These are phyloP conservation scores for Fusarium verrucosum DNA, from an alignment of 2,329 filamentous ascomycete genomes.

Conservation along the genomic window DNA sequence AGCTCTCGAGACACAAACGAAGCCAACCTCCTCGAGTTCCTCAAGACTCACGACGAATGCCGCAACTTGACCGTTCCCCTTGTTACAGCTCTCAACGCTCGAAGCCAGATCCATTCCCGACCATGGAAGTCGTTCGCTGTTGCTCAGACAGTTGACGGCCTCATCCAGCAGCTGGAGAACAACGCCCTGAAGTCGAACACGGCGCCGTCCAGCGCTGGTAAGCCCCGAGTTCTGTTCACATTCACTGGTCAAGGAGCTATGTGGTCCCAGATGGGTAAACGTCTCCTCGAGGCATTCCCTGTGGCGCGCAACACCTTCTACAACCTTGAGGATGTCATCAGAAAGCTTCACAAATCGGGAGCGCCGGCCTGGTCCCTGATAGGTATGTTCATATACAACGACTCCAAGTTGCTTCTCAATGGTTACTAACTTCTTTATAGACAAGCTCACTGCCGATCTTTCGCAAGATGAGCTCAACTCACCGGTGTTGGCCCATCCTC, in stretches of 20 bases:
- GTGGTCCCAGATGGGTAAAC: conserved; percentile 39
- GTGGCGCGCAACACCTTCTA: conserved; percentile 34
- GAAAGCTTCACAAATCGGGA: conserved; percentile 17
- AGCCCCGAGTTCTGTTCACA: conserved; percentile 19
- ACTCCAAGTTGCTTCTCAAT: not conserved
- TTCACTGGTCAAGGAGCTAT: conserved; percentile 38
- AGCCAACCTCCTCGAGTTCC: conserved; percentile 26
- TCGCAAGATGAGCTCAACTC: conserved; percentile 30
- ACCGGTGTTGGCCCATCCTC: conserved; percentile 31
- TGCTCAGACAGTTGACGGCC: conserved; percentile 29
- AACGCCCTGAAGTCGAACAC: conserved; percentile 33
- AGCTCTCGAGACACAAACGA: conserved; percentile 32
- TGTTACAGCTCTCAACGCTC: conserved; percentile 30
- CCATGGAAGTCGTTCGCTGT: conserved; percentile 39
- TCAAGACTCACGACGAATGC: conserved; percentile 23
- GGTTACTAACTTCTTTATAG: conserved; percentile 16
- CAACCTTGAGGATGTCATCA: conserved; percentile 22
- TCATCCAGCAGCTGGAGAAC: conserved; percentile 30
- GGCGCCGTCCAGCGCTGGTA: not conserved
- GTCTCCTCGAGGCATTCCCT: conserved; percentile 35
- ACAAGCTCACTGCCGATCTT: conserved; percentile 29
- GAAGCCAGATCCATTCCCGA: conserved; percentile 34
- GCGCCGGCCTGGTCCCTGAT: conserved; percentile 24
- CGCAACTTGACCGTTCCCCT: conserved; percentile 23
- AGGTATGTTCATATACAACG: not conserved